Evolutionary conservation across 495 filamentous ascomycete species (phyloP).

Genomic region (Penicillium angulare): DNA sequence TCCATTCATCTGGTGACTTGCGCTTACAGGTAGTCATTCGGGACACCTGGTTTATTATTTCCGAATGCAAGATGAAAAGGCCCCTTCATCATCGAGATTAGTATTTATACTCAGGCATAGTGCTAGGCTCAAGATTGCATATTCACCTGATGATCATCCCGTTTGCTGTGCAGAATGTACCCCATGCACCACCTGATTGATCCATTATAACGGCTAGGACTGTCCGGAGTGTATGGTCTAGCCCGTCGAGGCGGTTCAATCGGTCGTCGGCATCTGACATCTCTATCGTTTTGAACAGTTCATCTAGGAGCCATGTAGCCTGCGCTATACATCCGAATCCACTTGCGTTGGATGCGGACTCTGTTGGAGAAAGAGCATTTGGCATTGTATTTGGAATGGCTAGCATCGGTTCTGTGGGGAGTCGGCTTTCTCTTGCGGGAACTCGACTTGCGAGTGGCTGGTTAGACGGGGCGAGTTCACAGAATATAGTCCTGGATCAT

Average conservation of each 20-base stretch:
- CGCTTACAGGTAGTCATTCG: background rate
- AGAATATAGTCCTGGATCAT: no score
- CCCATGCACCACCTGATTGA: constrained; percentile 13
- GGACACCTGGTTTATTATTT: background rate
- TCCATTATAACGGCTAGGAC: constrained; percentile 26
- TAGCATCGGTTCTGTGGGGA: no score
- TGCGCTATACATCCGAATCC: constrained; percentile 30
- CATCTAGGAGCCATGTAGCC: constrained; percentile 31
- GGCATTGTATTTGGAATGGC: no score
- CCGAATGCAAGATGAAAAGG: background rate
- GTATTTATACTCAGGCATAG: no score
- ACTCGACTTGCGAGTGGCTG: no score
- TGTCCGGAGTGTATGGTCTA: constrained; percentile 14
- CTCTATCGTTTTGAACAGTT: constrained; percentile 13
- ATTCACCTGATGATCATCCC: constrained; percentile 30
- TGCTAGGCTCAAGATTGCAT: no score
- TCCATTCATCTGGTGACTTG: background rate
- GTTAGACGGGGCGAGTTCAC: no score
- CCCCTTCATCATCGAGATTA: background rate
- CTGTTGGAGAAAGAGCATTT: background rate
- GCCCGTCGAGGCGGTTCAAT: constrained; percentile 12
- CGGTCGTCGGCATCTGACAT: constrained; percentile 15
- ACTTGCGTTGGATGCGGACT: constrained; percentile 1
- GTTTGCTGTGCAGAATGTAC: constrained; percentile 26
- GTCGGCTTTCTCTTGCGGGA: no score